These are phyloP conservation scores for Podaxis pistillaris DNA, from an alignment of 768 basidiomycete genomes.

Conservation along the genomic window DNA sequence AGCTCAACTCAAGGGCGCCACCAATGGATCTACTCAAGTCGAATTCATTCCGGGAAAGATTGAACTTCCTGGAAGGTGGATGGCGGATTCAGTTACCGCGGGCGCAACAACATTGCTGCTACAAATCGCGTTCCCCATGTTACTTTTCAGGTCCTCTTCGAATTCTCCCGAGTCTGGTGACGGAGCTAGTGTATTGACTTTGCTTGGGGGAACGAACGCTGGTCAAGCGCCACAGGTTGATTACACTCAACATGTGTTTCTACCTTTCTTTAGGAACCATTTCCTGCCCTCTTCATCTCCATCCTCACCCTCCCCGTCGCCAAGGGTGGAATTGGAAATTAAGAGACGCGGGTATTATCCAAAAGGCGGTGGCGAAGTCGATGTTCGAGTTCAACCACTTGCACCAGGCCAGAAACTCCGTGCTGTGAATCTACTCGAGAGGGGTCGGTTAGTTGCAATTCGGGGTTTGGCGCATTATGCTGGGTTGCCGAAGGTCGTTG, in stretches of 20 bases:
- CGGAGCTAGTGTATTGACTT: slow-evolving; percentile 43
- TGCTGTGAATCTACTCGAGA: slow-evolving; percentile 48
- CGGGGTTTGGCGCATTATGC: slow-evolving; percentile 65
- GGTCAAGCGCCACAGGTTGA: slow-evolving; percentile 72
- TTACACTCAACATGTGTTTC: slow-evolving; percentile 60
- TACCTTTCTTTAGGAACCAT: slow-evolving; percentile 65
- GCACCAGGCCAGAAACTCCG: slow-evolving; percentile 35
- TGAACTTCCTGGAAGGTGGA: slow-evolving; percentile 37
- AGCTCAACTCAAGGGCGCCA: slow-evolving; percentile 54
- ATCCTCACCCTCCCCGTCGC: slow-evolving; percentile 21
- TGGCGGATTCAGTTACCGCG: slow-evolving; percentile 55
- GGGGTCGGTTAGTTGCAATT: slow-evolving; percentile 51
- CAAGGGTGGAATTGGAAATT: slow-evolving; percentile 41
- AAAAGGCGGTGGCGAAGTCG: slow-evolving; percentile 66
- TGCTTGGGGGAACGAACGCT: slow-evolving; percentile 76
- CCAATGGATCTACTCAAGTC: slow-evolving; percentile 50
- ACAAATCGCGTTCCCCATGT: slow-evolving; percentile 68
- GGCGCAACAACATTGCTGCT: slow-evolving; percentile 71
- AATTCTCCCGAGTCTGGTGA: not conserved
- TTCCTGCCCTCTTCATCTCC: slow-evolving; percentile 27
- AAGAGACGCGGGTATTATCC: slow-evolving; percentile 69
- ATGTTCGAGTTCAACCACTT: slow-evolving; percentile 42
- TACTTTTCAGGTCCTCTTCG: slow-evolving; percentile 49
- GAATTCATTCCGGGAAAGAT: slow-evolving; percentile 54
- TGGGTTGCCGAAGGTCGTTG: slow-evolving; percentile 56